Base-by-base conservation (phyloP, 441 rosid genomes). In the Theobroma grandiflorum region DNA sequence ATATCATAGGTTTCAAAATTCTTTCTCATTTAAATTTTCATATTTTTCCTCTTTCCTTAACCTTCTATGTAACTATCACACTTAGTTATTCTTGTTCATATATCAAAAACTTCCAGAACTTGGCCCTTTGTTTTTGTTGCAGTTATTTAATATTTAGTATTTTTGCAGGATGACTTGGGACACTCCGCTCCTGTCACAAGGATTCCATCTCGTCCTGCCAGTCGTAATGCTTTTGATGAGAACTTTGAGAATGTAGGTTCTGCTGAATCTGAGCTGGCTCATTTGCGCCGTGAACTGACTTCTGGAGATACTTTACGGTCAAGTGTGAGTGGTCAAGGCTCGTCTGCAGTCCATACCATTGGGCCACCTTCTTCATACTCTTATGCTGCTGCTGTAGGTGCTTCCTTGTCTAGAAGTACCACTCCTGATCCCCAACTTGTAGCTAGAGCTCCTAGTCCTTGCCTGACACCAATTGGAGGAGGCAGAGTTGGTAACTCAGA, bases 401-500 rank as follows among this genome's bases (percentile, higher is more conserved):
- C 92, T 78, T 87, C 99, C 33, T 75, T 97, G 84, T 97, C 99
- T 12, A 85, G 99, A 79, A 92, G 91, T 66, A 88, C 88, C 26
- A 97, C 99, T 45, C 98, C 99, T 71, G 99, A 97, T 88, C 93
- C 97, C 1, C 98, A 95, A 82, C 87, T 85, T 76, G 82, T 91
- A 53, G 97, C 88, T 49, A 89, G 96, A 87, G 91, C 89, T 78
- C 97, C 98, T 52, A 96, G 98, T 85, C 99, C 98, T 64, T 88
- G 98, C 76, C 87, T 84, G 43, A 88, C 96, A 26, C 98, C 98
- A 43, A 96, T 95, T 80, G 99, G 98, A 20, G 90, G 89, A 38
- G 97, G 93, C 0, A 90, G 99, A 85, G 84, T 75, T 50, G 85
- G 83, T 47, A 66, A 91, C 63, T 78, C 89, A 0, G 98, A 93